Conservation (phyloP, 1,284 basidiomycete genomes). For the Ustilago shanxiensis region DNA sequence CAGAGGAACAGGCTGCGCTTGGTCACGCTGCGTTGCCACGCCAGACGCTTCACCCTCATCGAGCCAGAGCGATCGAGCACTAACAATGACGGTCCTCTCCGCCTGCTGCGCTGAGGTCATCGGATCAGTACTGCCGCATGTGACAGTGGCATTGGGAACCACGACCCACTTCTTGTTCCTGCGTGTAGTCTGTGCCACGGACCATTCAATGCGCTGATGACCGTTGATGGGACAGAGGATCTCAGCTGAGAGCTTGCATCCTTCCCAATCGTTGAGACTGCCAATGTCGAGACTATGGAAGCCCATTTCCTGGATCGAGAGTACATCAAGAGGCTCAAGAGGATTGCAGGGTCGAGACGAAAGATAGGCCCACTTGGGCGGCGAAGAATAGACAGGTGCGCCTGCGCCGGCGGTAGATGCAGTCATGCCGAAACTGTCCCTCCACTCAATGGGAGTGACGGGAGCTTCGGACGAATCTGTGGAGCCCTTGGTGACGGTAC, state of each 20-base stretch:
- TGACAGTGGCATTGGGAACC: slow-evolving; percentile 38
- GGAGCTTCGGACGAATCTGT: slow-evolving; percentile 35
- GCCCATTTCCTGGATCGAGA: slow-evolving; percentile 65
- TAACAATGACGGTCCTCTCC: slow-evolving; percentile 55
- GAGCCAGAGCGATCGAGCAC: slow-evolving; percentile 44
- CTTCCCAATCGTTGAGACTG: slow-evolving; percentile 62
- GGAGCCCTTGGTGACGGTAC: slow-evolving; percentile 26
- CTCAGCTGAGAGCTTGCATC: slow-evolving; percentile 51
- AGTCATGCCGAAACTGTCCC: slow-evolving; percentile 35
- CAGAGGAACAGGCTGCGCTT: neutral
- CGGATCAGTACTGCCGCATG: slow-evolving; percentile 11
- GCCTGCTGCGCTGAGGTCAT: slow-evolving; percentile 25
- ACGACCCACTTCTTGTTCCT: slow-evolving; percentile 62
- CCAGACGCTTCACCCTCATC: slow-evolving; percentile 14
- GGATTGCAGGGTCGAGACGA: slow-evolving; percentile 40
- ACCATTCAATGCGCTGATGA: slow-evolving; percentile 50
- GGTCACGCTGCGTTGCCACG: neutral
- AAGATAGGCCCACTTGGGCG: slow-evolving; percentile 40
- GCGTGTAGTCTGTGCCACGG: slow-evolving; percentile 50
- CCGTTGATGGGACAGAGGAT: slow-evolving; percentile 45
- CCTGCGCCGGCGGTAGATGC: neutral
- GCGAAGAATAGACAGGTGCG: neutral
- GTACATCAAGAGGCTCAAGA: slow-evolving; percentile 57
- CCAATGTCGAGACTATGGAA: slow-evolving; percentile 62
- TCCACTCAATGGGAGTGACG: slow-evolving; percentile 37